phyloP scores from a whole-genome alignment of 768 basidiomycete species.

The Sporobolomyces roseus region DNA sequence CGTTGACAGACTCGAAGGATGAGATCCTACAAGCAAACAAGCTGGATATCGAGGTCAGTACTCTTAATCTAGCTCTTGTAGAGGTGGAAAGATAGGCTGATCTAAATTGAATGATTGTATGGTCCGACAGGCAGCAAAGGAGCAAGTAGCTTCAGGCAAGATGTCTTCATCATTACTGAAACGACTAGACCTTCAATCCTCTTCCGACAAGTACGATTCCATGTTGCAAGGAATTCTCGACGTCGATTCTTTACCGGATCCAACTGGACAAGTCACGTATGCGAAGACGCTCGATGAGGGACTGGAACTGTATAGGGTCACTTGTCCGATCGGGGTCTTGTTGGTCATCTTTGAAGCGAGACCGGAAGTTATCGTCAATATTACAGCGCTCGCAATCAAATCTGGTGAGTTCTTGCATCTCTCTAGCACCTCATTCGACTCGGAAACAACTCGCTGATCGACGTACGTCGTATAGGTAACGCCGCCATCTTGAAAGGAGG shows the following conservation, averaged over 20 bases:
- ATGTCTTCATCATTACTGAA: conserved; percentile 81
- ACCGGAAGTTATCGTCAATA: conserved; percentile 96
- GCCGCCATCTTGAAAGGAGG: conserved; percentile 96
- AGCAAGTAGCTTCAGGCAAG: conserved; percentile 72
- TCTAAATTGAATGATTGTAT: neutral
- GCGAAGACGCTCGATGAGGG: conserved; percentile 82
- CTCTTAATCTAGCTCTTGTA: neutral
- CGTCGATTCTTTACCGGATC: conserved; percentile 78
- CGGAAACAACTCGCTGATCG: neutral
- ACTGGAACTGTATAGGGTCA: conserved; percentile 84
- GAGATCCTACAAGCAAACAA: conserved; percentile 75
- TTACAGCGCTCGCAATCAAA: conserved; percentile 91
- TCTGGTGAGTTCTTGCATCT: conserved; percentile 62
- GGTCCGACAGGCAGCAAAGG: conserved; percentile 63
- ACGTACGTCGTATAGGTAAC: conserved; percentile 61
- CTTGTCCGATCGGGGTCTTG: conserved; percentile 93
- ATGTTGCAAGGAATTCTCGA: conserved; percentile 88
- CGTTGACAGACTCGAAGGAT: conserved; percentile 62
- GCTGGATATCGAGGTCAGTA: conserved; percentile 61
- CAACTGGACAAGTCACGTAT: conserved; percentile 79
- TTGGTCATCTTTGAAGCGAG: conserved; percentile 96
- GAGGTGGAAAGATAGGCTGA: neutral
- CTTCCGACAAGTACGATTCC: conserved; percentile 80
- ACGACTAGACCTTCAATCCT: conserved; percentile 66
- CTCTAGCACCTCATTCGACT: conserved; percentile 5